Conservation (phyloP, 371 early-diverging fungal species). For the Mucor lusitanicus region DNA sequence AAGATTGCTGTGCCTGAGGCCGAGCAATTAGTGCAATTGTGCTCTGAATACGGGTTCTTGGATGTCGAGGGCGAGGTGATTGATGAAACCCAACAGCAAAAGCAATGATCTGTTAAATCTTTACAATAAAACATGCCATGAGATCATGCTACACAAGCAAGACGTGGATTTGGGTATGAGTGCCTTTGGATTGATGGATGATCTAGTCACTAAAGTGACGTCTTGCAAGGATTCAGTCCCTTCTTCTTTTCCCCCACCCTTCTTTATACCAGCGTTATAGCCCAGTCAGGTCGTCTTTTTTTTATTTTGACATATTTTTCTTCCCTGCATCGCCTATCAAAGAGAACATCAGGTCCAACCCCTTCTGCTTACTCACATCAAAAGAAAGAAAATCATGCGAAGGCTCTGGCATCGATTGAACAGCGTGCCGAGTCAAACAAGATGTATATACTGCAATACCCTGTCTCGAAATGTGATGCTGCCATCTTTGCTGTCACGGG, state of each 20-base stretch:
- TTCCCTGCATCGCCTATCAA: neutral
- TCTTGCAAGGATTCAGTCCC: neutral
- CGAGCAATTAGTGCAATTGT: slow-evolving; percentile 71
- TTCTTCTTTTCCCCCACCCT: neutral
- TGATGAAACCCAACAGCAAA: slow-evolving; percentile 37
- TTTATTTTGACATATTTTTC: neutral
- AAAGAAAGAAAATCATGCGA: slow-evolving; percentile 17
- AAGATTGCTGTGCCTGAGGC: slow-evolving; percentile 70
- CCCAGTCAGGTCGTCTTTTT: neutral
- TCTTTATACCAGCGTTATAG: neutral
- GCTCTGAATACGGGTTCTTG: slow-evolving; percentile 77
- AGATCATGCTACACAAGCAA: neutral
- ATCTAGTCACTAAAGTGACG: neutral
- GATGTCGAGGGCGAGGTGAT: slow-evolving; percentile 61
- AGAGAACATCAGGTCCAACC: neutral
- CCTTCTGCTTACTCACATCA: neutral
- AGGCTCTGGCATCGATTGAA: slow-evolving; percentile 34
- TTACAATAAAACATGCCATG: neutral
- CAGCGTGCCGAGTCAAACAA: slow-evolving; percentile 19
- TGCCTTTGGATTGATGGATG: neutral
- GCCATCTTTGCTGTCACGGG: neutral
- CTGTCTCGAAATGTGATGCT: neutral
- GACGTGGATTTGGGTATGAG: neutral
- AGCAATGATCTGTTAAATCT: neutral
- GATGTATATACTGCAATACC: slow-evolving; percentile 31